These are phyloP conservation scores for Sporormia fimetaria DNA, from an alignment of 495 filamentous ascomycete species.

Conservation along the genomic window DNA sequence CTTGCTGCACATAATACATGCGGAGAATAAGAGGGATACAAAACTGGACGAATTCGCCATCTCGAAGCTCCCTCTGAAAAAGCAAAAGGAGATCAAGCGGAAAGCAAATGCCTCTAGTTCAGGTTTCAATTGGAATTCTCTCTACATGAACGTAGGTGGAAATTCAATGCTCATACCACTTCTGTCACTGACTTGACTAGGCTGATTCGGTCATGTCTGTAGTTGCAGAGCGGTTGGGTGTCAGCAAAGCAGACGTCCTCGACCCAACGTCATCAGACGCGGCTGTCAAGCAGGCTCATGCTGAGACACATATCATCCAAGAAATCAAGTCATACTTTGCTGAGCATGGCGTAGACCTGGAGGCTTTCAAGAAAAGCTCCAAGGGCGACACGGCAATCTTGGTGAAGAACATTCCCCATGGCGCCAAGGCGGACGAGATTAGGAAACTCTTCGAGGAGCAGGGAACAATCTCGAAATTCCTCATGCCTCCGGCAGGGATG, in stretches of 20 bases:
- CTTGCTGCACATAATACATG: slow-evolving; percentile 77
- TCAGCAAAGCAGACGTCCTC: slow-evolving; percentile 79
- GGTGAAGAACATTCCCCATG: slow-evolving; percentile 88
- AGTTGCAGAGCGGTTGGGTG: slow-evolving; percentile 71
- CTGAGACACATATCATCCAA: slow-evolving; percentile 91
- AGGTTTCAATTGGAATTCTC: slow-evolving; percentile 89
- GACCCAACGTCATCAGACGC: slow-evolving; percentile 90
- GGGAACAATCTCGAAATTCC: slow-evolving; percentile 59
- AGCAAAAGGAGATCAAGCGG: slow-evolving; percentile 78
- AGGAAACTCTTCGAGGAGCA: slow-evolving; percentile 56
- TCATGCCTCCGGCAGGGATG: slow-evolving; percentile 87
- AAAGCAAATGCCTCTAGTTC: slow-evolving; percentile 64
- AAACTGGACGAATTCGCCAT: slow-evolving; percentile 78
- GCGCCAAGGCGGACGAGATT: slow-evolving; percentile 58
- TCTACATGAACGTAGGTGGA: slow-evolving; percentile 81
- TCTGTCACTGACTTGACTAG: slow-evolving; percentile 35
- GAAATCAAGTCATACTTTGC: slow-evolving; percentile 88
- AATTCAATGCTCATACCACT: not conserved
- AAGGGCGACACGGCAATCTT: slow-evolving; percentile 80
- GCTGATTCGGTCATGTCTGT: slow-evolving; percentile 86
- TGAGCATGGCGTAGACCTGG: slow-evolving; percentile 75
- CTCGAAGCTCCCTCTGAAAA: slow-evolving; percentile 82
- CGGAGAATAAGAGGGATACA: slow-evolving; percentile 63
- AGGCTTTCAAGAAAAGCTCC: slow-evolving; percentile 73
- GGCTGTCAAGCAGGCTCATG: slow-evolving; percentile 90